Conservation (phyloP, 1,284 basidiomycete species). For the Pseudozyma thailandica region DNA sequence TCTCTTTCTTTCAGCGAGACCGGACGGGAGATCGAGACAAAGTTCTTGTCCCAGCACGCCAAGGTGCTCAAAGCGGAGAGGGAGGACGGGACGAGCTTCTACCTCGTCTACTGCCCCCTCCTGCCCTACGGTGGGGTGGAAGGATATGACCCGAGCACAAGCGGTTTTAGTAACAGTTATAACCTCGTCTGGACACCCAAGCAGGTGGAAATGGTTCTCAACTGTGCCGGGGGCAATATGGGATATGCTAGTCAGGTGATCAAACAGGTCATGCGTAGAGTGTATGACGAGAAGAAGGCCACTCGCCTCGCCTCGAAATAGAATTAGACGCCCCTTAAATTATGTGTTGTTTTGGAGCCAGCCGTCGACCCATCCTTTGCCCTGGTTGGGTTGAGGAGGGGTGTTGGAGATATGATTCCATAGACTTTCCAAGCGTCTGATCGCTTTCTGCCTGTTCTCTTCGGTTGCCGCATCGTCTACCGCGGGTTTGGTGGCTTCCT, state of each 20-base stretch:
- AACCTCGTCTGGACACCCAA: slow-evolving; percentile 64
- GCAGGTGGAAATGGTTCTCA: slow-evolving; percentile 55
- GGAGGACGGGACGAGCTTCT: slow-evolving; percentile 27
- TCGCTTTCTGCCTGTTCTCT: slow-evolving; percentile 28
- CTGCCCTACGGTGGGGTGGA: slow-evolving; percentile 54
- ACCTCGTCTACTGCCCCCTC: slow-evolving; percentile 61
- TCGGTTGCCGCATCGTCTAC: not conserved
- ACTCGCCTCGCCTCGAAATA: slow-evolving; percentile 12
- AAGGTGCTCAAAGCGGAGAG: slow-evolving; percentile 26
- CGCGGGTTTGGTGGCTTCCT: slow-evolving; percentile 8
- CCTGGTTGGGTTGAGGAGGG: slow-evolving; percentile 1
- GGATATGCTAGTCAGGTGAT: slow-evolving; percentile 49
- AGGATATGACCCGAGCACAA: slow-evolving; percentile 57
- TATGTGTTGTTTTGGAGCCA: slow-evolving; percentile 32
- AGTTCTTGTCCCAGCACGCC: slow-evolving; percentile 46
- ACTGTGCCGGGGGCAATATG: slow-evolving; percentile 51
- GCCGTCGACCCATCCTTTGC: slow-evolving; percentile 5
- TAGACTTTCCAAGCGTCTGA: slow-evolving; percentile 35
- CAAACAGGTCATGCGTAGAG: slow-evolving; percentile 29
- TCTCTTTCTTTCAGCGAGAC: not conserved
- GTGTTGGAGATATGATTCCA: slow-evolving; percentile 35
- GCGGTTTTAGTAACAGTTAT: slow-evolving; percentile 62
- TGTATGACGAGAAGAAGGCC: slow-evolving; percentile 48
- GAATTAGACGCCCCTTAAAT: not conserved
- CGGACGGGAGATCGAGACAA: slow-evolving; percentile 21